phyloP scores from a whole-genome alignment of 805 yeast species.

The Saturnispora zaruensis region DNA sequence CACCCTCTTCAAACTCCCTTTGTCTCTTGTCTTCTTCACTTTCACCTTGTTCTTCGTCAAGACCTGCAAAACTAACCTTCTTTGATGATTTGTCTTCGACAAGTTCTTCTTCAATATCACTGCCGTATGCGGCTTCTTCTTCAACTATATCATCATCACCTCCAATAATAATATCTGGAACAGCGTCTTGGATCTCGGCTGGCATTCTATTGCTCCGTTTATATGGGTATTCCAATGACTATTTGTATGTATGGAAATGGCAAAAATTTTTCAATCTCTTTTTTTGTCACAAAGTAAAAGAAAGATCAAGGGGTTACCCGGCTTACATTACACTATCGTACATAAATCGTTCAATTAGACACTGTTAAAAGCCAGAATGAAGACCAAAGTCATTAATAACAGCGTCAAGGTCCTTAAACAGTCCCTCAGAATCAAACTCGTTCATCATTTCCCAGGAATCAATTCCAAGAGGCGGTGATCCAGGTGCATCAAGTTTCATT shows the following conservation, averaged over 20 bases:
- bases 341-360: neutral
- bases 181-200: constrained; percentile 74
- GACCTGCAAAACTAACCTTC: constrained; percentile 72
- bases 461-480: constrained; percentile 12
- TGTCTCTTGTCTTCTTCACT: constrained; percentile 66
- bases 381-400: constrained; percentile 92
- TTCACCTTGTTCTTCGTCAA: constrained; percentile 51
- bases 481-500: neutral
- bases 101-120: constrained; percentile 33
- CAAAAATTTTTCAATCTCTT: constrained; percentile 1
- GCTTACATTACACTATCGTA: neutral
- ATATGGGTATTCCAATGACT: neutral
- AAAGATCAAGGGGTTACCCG: constrained; percentile 3
- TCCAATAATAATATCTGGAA: constrained; percentile 76
- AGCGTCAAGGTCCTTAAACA: constrained; percentile 78
- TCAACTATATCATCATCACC: constrained; percentile 29
- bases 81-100: constrained; percentile 44
- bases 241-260: neutral
- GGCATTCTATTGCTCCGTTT: constrained; percentile 37
- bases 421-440: constrained; percentile 41
- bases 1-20: constrained; percentile 93
- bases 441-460: constrained; percentile 33
- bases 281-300: neutral
- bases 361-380: constrained; percentile 38
- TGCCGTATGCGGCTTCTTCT: constrained; percentile 29